Evolutionary conservation across 2,329 filamentous ascomycete species (phyloP).

Genomic region (Chlorencoelia australis): DNA sequence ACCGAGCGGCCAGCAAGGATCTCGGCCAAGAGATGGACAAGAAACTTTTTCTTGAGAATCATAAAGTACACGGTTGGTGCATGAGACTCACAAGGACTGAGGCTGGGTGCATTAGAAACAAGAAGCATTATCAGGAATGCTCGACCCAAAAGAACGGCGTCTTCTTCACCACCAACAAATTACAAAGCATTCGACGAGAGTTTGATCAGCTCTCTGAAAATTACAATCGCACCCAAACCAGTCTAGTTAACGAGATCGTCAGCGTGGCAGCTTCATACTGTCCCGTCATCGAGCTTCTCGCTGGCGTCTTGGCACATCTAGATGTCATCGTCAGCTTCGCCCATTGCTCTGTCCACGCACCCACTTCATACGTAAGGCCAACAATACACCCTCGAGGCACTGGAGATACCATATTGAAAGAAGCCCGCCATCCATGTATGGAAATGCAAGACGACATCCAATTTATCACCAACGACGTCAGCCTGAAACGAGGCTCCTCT

Average conservation of each 20-base stretch:
- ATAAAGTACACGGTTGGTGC: conserved; percentile 93
- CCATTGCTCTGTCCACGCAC: conserved; percentile 86
- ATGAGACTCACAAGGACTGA: conserved; percentile 88
- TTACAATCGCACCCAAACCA: conserved; percentile 89
- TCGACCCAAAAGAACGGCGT: conserved; percentile 98
- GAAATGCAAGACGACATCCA: conserved; percentile 98
- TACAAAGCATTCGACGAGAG: conserved; percentile 75
- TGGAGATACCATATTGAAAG: conserved; percentile 80
- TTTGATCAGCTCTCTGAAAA: conserved; percentile 90
- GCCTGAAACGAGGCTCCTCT: conserved; percentile 64
- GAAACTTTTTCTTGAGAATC: conserved; percentile 95
- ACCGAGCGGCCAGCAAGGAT: conserved; percentile 65
- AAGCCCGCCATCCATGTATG: conserved; percentile 93
- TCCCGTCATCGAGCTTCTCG: conserved; percentile 82
- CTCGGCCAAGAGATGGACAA: conserved; percentile 91
- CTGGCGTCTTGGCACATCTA: conserved; percentile 79
- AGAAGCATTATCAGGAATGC: conserved; percentile 81
- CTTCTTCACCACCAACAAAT: conserved; percentile 82
- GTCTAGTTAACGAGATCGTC: conserved; percentile 86
- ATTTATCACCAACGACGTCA: conserved; percentile 96
- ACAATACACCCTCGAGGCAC: conserved; percentile 82
- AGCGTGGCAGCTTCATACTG: conserved; percentile 89
- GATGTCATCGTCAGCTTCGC: conserved; percentile 94
- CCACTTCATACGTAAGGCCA: conserved; percentile 81
- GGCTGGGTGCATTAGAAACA: conserved; percentile 87